Evolutionary conservation across 257 asterid species (phyloP).

Genomic region (Sherardia arvensis): DNA sequence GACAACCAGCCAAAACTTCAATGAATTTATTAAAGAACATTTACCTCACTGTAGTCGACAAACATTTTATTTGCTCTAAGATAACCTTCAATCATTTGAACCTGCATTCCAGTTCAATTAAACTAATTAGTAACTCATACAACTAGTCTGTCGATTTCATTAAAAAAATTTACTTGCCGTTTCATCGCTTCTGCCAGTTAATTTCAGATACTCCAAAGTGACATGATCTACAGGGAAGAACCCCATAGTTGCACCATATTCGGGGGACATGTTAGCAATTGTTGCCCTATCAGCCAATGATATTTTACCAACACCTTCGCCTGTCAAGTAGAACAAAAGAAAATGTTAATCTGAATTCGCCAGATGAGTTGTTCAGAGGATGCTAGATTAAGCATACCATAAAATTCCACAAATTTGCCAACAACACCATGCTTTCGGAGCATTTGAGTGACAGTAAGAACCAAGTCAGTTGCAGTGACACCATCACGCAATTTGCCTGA

Average conservation of each 20-base stretch:
- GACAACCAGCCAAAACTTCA: not conserved
- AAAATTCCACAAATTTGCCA: conserved; percentile 72
- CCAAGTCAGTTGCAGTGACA: conserved; percentile 93
- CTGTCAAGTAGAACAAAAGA: conserved; percentile 29
- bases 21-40: too few species aligned
- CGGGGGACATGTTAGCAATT: conserved; percentile 97
- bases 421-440: conserved; percentile 89
- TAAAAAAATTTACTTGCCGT: conserved; percentile 46
- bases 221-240: conserved; percentile 96
- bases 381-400: conserved; percentile 7
- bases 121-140: not conserved
- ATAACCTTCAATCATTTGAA: conserved; percentile 89
- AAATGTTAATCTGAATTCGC: conserved; percentile 4
- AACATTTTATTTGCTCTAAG: conserved; percentile 90
- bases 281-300: conserved; percentile 99
- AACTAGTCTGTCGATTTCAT: not conserved
- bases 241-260: conserved; percentile 99
- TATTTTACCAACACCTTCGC: conserved; percentile 68
- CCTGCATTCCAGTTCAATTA: conserved; percentile 27
- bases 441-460: conserved; percentile 85
- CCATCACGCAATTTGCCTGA: conserved; percentile 68
- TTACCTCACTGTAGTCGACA: conserved; percentile 79
- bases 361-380: not conserved
- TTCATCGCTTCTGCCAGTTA: conserved; percentile 94
- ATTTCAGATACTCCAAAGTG: conserved; percentile 72